phyloP scores from a whole-genome alignment of 2,329 filamentous ascomycete genomes.

The Ceratocystis albifundus region DNA sequence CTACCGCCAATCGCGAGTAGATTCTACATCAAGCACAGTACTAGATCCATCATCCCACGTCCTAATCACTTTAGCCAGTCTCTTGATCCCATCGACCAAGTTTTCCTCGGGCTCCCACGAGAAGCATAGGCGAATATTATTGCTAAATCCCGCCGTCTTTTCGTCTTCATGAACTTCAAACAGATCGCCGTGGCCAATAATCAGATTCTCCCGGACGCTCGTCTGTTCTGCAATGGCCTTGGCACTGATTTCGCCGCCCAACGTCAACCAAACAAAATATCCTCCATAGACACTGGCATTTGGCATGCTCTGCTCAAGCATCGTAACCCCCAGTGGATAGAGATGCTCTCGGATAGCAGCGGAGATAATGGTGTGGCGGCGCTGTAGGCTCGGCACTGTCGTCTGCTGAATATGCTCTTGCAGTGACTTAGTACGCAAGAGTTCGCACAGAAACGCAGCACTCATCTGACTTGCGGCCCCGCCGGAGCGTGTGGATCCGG shows the following conservation, averaged over 20 bases:
- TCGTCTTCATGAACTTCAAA: conserved; percentile 56
- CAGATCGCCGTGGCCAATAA: conserved; percentile 55
- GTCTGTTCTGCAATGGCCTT: conserved; percentile 48
- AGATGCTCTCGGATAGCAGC: conserved; percentile 48
- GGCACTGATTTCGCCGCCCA: conserved; percentile 43
- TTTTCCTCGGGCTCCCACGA: conserved; percentile 57
- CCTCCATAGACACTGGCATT: conserved; percentile 53
- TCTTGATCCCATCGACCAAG: conserved; percentile 54
- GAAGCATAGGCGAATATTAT: conserved; percentile 56
- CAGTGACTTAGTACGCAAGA: conserved; percentile 37
- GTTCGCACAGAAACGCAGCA: conserved; percentile 40
- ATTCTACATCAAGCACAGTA: neutral
- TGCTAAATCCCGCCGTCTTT: conserved; percentile 42
- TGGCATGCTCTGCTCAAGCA: conserved; percentile 32
- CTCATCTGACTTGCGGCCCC: conserved; percentile 47
- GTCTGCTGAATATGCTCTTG: conserved; percentile 34
- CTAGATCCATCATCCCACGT: conserved; percentile 28
- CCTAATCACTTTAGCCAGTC: conserved; percentile 42
- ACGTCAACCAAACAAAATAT: conserved; percentile 71
- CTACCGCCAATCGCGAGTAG: conserved; percentile 18
- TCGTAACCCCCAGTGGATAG: conserved; percentile 47
- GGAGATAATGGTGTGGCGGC: conserved; percentile 42
- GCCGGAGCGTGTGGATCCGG: conserved; percentile 44
- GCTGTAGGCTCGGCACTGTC: conserved; percentile 37
- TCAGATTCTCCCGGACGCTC: conserved; percentile 50